Base-by-base conservation (phyloP, 2,329 filamentous ascomycete genomes). In the Scedosporium apiospermum region DNA sequence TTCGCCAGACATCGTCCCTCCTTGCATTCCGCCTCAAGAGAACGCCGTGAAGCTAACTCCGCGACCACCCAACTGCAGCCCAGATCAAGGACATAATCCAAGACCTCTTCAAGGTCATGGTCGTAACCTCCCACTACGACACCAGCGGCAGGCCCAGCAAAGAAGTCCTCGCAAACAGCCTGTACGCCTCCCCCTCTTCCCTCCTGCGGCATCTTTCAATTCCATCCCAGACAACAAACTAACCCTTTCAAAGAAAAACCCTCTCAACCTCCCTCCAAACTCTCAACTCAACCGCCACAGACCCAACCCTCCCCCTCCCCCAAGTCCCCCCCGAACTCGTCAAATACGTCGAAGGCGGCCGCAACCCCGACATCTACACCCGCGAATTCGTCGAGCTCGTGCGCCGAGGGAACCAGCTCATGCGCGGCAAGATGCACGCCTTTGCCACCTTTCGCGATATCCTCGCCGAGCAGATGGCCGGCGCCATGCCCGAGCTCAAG, bases 321-420 rank as follows among this genome's bases (percentile, higher is more conserved):
- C 73, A 72, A 38, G 79, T 88, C 23, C 86, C 86, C 2, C 81
- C 81, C 60, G 85, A 88, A 69, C 80, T 89, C 12, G 78, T 88
- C 64, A 78, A 84, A 69, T 89, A 89, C 75, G 86, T 89, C 68
- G 86, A 89, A 72, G 83, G 85, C 70, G 86, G 87, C 55, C 85
- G 87, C 60, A 89, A 89, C 76, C 87, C 87, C 2, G 87, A 89
- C 74, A 89, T 89, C 68, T 89, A 89, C 78, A 89, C 87, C 62
- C 80, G 87, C 69, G 87, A 89, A 76, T 89, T 89, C 69, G 86
- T 89, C 69, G 87, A 89, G 81, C 78, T 87, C 61, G 85, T 87
- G 26, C 77, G 86, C 62, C 78, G 85, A 57, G 79, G 82, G 49
- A 89, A 89, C 75, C 87, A 89, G 78, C 76, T 87, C 65, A 80